Percentiles rank a stretch among this genome's conserved stretches.
Evolutionary conservation across 176 grass and related monocot species (phyloP).

Genomic region (Puccinellia tenuiflora): DNA sequence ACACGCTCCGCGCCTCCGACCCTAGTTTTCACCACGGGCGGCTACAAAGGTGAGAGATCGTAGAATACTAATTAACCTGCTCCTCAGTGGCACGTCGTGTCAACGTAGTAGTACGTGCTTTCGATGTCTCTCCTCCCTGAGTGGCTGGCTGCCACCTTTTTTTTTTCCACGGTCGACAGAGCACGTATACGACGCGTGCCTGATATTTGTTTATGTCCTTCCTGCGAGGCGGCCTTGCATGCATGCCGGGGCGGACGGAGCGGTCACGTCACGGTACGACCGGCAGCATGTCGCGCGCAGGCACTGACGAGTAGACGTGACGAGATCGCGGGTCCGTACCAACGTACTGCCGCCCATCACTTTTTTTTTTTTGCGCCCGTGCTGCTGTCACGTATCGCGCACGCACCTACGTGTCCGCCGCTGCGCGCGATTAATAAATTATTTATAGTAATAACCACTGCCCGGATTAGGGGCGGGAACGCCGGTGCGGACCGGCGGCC

Average conservation of each 20-base stretch:
- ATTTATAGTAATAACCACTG: neutral
- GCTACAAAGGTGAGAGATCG: too few species aligned
- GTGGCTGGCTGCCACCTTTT: too few species aligned
- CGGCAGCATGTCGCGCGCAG: slow-evolving; percentile 17
- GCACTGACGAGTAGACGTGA: slow-evolving; percentile 16
- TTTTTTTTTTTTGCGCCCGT: neutral
- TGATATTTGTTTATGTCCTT: neutral
- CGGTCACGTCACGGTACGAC: slow-evolving; percentile 48
- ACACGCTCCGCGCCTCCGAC: too few species aligned
- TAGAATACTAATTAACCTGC: too few species aligned
- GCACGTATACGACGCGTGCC: neutral
- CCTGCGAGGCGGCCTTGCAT: neutral
- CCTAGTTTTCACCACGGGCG: too few species aligned
- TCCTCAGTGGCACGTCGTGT: too few species aligned
- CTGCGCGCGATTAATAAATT: neutral
- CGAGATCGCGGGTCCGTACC: slow-evolving; percentile 17
- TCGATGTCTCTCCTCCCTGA: too few species aligned
- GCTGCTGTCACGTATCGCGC: neutral
- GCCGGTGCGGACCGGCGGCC: neutral
- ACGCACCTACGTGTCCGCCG: too few species aligned
- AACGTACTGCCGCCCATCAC: neutral
- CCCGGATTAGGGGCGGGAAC: neutral
- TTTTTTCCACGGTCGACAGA: too few species aligned
- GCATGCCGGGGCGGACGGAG: neutral
- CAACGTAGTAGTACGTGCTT: too few species aligned